Base-by-base conservation (phyloP, 148 eudicot species). In the Persicaria maculosa region DNA sequence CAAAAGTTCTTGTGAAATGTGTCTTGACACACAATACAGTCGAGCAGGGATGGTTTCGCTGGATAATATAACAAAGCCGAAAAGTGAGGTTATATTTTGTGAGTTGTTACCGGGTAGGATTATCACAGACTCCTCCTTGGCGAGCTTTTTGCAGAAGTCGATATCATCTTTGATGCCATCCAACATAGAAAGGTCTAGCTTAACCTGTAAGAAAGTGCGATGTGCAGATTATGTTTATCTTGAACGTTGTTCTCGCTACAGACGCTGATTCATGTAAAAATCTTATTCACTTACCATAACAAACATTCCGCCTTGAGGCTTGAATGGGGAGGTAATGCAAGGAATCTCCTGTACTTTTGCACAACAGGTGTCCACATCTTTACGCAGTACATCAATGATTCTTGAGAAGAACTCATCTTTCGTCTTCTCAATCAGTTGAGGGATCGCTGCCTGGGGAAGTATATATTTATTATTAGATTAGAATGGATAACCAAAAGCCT, bases 301-400 rank as follows among this genome's bases (percentile, higher is more conserved):
- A 72, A 82, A 84, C 91, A 88, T 88, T 47, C 87, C 84, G 47
- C 91, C 91, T 79, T 88, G 89, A 2, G 91, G 86, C 73, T 84
- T 88, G 67, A 75, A 73, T 36, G 91, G 89, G 73, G 89, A 88
- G 16, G 82, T 70, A 77, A 88, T 59, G 72, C 83, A 82, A 54
- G 89, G 86, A 74, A 88, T 80, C 64, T 88, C 88, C 76, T 79
- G 74, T 19, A 88, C 62, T 50, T 74, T 80, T 40, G 80, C 77
- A 43, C 75, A 86, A 72, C 89, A 84, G 31, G 79, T 77, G 47
- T 86, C 77, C 48, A 85, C 91, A 58, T 71, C 79, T 76, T 78
- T 73, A 55, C 80, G 67, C 46, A 88, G 81, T 67, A 80, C 46
- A 54, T 73, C 74, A 9, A 74, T 55, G 45, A 73, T 83, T 12